Evolutionary conservation across 78 protist genomes (phyloP).

Genomic region (Fonticula alba): DNA sequence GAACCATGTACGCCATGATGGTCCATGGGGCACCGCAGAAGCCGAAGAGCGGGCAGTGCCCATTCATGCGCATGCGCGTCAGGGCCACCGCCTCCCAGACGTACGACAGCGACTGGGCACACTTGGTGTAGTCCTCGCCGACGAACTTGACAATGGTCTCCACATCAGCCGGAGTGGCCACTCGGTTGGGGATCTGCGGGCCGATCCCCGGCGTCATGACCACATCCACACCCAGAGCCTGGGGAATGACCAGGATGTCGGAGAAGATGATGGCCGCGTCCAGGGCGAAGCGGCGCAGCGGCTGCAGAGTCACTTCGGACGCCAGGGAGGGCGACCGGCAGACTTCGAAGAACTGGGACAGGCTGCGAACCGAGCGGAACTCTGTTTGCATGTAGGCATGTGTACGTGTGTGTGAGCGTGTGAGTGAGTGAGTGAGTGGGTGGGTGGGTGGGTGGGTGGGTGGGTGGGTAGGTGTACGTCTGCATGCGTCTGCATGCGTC

Average conservation of each 20-base stretch:
- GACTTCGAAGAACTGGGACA: conserved; percentile 38
- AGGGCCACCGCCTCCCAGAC: conserved; percentile 37
- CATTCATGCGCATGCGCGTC: conserved; percentile 40
- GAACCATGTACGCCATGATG: conserved; percentile 62
- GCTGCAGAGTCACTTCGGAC: conserved; percentile 66
- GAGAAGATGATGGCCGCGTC: conserved; percentile 82
- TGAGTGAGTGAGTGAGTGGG: background rate
- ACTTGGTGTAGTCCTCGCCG: background rate
- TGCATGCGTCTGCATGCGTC: conserved; percentile 11
- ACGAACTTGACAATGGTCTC: background rate
- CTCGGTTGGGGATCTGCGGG: conserved; percentile 45
- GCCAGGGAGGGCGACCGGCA: conserved; percentile 78
- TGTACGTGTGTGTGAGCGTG: no score
- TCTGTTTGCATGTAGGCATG: background rate
- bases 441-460: background rate
- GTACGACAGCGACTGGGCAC: background rate
- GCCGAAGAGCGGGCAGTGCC: conserved; percentile 50
- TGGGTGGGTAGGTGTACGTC: background rate
- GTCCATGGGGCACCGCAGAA: conserved; percentile 79
- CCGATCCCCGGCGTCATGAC: conserved; percentile 51
- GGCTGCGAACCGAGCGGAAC: background rate
- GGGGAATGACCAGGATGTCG: conserved; percentile 57
- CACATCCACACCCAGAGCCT: conserved; percentile 27
- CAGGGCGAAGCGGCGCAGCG: conserved; percentile 50
- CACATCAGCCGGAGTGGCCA: conserved; percentile 23